phyloP scores from a whole-genome alignment of 257 asterid species.

The Fraxinus quadrangulata region DNA sequence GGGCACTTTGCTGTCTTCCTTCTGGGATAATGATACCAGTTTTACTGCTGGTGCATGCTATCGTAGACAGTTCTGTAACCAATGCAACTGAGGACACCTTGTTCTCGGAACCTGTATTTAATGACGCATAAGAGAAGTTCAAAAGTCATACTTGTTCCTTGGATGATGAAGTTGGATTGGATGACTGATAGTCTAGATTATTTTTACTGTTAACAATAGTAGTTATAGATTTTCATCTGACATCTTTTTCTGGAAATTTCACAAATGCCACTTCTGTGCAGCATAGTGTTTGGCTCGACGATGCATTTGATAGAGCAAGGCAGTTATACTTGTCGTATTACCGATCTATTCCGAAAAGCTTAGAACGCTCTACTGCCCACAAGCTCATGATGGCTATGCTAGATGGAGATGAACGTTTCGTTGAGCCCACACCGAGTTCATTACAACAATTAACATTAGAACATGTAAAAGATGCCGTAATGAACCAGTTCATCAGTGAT shows the following conservation, averaged over 20 bases:
- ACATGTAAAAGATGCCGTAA: slow-evolving; percentile 89
- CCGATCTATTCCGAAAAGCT: slow-evolving; percentile 95
- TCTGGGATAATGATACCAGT: slow-evolving; percentile 1
- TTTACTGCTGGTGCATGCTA: not conserved
- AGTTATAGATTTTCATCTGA: not conserved
- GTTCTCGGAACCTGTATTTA: slow-evolving; percentile 3
- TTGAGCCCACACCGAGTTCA: slow-evolving; percentile 93
- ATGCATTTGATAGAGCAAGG: slow-evolving; percentile 97
- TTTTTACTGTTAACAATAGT: slow-evolving; percentile 14
- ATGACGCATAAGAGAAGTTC: not conserved
- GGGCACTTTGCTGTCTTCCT: not conserved
- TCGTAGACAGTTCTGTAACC: slow-evolving; percentile 1
- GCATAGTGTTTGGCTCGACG: slow-evolving; percentile 99
- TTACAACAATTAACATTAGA: slow-evolving; percentile 75
- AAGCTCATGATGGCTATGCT: slow-evolving; percentile 98
- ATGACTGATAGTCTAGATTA: slow-evolving; percentile 12
- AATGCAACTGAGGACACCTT: not conserved
- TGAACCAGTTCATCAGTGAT: slow-evolving; percentile 86
- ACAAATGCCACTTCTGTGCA: slow-evolving; percentile 43
- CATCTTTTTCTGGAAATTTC: slow-evolving; percentile 24
- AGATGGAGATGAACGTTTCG: slow-evolving; percentile 96
- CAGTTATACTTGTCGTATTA: slow-evolving; percentile 91
- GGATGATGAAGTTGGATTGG: slow-evolving; percentile 24
- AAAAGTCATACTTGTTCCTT: not conserved
- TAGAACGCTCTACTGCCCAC: slow-evolving; percentile 99